These are phyloP conservation scores for Cicer cuneatum DNA, from an alignment of 306 rosid species.

Conservation along the genomic window DNA sequence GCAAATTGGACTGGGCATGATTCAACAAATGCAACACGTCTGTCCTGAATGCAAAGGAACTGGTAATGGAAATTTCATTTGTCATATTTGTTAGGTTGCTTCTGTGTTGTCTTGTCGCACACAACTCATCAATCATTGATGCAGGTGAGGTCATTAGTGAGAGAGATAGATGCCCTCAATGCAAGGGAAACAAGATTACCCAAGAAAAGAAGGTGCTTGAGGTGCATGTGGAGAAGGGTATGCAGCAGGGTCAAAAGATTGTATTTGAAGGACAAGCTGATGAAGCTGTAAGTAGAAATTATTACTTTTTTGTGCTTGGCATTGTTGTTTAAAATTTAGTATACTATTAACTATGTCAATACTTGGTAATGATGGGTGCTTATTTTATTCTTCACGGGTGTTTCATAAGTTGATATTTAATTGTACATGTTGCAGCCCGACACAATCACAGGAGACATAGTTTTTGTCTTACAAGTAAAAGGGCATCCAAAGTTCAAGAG, in stretches of 20 bases:
- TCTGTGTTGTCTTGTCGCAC: slow-evolving; percentile 19
- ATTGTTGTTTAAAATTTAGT: slow-evolving; percentile 8
- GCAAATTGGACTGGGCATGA: slow-evolving; percentile 72
- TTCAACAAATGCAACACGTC: slow-evolving; percentile 78
- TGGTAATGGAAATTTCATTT: slow-evolving; percentile 53
- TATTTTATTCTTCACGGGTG: background rate
- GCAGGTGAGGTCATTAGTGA: slow-evolving; percentile 77
- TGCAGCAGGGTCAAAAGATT: slow-evolving; percentile 77
- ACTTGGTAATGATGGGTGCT: slow-evolving; percentile 15
- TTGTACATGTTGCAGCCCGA: slow-evolving; percentile 62
- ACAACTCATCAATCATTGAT: slow-evolving; percentile 29
- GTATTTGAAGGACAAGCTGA: slow-evolving; percentile 78
- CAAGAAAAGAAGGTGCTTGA: slow-evolving; percentile 79
- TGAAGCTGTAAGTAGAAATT: slow-evolving; percentile 64
- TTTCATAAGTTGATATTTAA: slow-evolving; percentile 23
- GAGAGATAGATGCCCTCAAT: slow-evolving; percentile 72
- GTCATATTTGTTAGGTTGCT: slow-evolving; percentile 11
- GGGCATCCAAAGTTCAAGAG: slow-evolving; percentile 73
- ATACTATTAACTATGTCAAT: background rate
- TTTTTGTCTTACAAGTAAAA: slow-evolving; percentile 69
- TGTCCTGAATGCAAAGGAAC: slow-evolving; percentile 74
- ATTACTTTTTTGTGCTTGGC: slow-evolving; percentile 4
- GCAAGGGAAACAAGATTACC: slow-evolving; percentile 68
- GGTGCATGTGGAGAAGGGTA: slow-evolving; percentile 78
- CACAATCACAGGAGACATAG: slow-evolving; percentile 74